Percentiles rank a stretch among this genome's conserved stretches.
phyloP scores from a whole-genome alignment of 768 basidiomycete genomes.

The Neoboletus brunneissimus region DNA sequence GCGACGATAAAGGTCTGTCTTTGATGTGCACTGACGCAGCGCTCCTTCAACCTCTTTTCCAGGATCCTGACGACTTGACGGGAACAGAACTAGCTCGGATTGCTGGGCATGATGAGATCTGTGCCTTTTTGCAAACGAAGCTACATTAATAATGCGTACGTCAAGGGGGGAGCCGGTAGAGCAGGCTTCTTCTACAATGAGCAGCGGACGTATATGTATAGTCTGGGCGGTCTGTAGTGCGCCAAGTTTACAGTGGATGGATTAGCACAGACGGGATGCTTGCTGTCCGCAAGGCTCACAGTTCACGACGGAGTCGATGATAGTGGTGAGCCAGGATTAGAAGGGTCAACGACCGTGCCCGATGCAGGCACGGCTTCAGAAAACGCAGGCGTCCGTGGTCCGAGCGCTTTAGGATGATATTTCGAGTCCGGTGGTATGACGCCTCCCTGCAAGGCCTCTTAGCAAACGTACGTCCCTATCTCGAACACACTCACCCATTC shows the following conservation, averaged over 20 bases:
- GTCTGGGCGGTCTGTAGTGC: not conserved
- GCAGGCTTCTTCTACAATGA: constrained; percentile 12
- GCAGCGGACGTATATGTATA: constrained; percentile 1
- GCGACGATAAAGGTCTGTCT: constrained; percentile 53
- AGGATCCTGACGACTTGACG: constrained; percentile 70
- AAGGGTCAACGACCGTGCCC: not conserved
- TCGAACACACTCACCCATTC: constrained; percentile 54
- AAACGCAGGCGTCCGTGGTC: constrained; percentile 8
- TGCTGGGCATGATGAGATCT: constrained; percentile 56
- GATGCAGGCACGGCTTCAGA: constrained; percentile 1
- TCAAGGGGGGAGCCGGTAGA: not conserved
- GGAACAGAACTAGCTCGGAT: constrained; percentile 58
- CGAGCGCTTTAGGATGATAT: constrained; percentile 44
- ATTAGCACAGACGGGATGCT: not conserved
- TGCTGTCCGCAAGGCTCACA: not conserved
- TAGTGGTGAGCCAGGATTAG: not conserved
- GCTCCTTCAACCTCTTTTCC: constrained; percentile 9
- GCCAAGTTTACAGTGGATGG: not conserved
- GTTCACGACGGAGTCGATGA: constrained; percentile 9
- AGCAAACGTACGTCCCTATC: constrained; percentile 1
- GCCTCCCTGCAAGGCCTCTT: constrained; percentile 46
- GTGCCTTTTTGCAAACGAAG: constrained; percentile 25
- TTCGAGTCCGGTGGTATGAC: constrained; percentile 57
- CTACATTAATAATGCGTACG: constrained; percentile 18
- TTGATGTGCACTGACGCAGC: not conserved